A percentile compares a stretch with the other conserved stretches of the same genome.
These are phyloP conservation scores for Pholiota adiposa DNA, from an alignment of 1,284 basidiomycete genomes.

Conservation along the genomic window DNA sequence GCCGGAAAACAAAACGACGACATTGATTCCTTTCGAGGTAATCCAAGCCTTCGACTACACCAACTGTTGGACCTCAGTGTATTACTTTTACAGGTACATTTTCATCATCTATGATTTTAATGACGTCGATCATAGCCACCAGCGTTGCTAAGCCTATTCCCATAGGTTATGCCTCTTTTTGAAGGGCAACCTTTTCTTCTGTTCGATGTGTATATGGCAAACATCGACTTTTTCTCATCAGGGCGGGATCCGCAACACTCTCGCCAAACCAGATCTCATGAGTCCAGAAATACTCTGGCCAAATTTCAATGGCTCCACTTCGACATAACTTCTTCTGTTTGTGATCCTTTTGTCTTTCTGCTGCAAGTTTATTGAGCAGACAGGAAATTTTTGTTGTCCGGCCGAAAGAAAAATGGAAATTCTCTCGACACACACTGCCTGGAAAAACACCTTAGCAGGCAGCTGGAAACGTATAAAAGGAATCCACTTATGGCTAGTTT, in stretches of 20 bases:
- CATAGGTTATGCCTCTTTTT: background rate
- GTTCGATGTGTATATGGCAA: background rate
- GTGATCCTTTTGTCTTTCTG: background rate
- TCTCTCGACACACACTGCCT: too few species aligned
- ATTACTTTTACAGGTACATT: background rate
- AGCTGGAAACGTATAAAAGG: conserved; percentile 12
- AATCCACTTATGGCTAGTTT: background rate
- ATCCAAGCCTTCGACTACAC: background rate
- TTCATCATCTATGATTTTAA: background rate
- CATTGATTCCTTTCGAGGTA: background rate
- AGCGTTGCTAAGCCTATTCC: background rate
- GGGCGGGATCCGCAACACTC: background rate
- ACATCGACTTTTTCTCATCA: background rate
- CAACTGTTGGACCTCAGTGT: background rate
- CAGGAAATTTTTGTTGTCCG: background rate
- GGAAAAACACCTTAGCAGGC: background rate
- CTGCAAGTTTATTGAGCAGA: background rate
- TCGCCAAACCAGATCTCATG: background rate
- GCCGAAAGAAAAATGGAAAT: background rate
- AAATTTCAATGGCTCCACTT: background rate
- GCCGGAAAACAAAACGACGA: background rate
- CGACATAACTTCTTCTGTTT: background rate
- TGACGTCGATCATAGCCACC: background rate
- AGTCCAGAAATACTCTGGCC: background rate
- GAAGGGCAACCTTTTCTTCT: background rate